Evolutionary conservation across 2,329 filamentous ascomycete genomes (phyloP).

Genomic region (Fusarium globosum): DNA sequence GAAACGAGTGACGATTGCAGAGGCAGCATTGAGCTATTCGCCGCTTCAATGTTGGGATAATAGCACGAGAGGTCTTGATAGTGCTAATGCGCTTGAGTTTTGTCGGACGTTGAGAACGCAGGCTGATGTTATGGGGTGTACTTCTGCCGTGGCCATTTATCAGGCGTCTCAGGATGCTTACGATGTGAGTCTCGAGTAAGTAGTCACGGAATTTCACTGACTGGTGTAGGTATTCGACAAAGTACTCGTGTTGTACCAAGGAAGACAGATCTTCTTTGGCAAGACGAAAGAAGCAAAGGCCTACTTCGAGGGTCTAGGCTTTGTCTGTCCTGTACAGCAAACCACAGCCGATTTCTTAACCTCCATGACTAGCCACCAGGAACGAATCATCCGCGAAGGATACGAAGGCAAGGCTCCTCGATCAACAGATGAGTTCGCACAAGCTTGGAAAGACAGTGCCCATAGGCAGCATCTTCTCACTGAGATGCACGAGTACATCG

Average conservation of each 20-base stretch:
- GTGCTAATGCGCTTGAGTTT: conserved; percentile 73
- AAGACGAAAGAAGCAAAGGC: conserved; percentile 40
- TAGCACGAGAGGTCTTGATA: conserved; percentile 71
- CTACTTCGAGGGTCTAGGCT: conserved; percentile 59
- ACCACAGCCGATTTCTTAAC: conserved; percentile 80
- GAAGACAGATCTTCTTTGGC: conserved; percentile 68
- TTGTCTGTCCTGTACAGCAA: conserved; percentile 63
- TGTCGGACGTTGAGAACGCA: conserved; percentile 69
- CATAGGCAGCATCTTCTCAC: conserved; percentile 41
- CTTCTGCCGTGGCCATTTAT: conserved; percentile 72
- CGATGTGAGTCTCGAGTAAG: conserved; percentile 30
- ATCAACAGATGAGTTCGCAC: conserved; percentile 52
- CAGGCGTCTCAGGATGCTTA: conserved; percentile 63
- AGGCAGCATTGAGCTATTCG: conserved; percentile 50
- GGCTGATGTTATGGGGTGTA: conserved; percentile 68
- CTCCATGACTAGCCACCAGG: conserved; percentile 57
- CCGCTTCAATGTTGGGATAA: conserved; percentile 78
- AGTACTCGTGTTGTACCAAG: conserved; percentile 74
- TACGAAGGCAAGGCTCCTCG: conserved; percentile 48
- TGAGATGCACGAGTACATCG: conserved; percentile 48
- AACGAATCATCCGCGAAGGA: conserved; percentile 49
- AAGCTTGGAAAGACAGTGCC: conserved; percentile 47
- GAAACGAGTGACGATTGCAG: conserved; percentile 54
- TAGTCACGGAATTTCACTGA: background rate
- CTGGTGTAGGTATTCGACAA: conserved; percentile 69